These are phyloP conservation scores for Salix caprea DNA, from an alignment of 345 rosid species.

Conservation along the genomic window DNA sequence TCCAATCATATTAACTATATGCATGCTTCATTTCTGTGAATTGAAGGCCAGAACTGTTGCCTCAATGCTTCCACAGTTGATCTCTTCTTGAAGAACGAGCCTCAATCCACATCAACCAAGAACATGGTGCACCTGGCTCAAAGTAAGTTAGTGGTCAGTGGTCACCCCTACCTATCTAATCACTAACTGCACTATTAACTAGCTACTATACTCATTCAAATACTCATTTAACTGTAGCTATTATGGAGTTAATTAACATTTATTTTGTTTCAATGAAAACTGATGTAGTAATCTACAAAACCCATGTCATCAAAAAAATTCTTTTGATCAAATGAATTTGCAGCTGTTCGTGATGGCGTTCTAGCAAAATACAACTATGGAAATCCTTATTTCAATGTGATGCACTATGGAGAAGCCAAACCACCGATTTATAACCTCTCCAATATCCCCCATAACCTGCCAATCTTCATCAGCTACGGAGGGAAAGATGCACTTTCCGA, in stretches of 20 bases:
- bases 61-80: slow-evolving; percentile 64
- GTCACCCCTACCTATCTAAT: background rate
- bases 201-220: too few species aligned
- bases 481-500: slow-evolving; percentile 67
- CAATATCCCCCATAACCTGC: slow-evolving; percentile 61
- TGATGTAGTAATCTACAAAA: too few species aligned
- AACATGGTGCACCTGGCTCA: slow-evolving; percentile 86
- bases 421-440: slow-evolving; percentile 78
- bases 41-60: slow-evolving; percentile 76
- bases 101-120: slow-evolving; percentile 80
- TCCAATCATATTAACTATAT: background rate
- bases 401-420: slow-evolving; percentile 51
- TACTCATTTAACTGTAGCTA: too few species aligned
- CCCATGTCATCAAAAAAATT: too few species aligned
- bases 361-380: slow-evolving; percentile 76
- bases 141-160: slow-evolving; percentile 38
- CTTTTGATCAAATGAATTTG: background rate
- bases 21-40: background rate
- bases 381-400: slow-evolving; percentile 35
- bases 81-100: slow-evolving; percentile 52
- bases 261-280: too few species aligned
- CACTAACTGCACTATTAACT: too few species aligned
- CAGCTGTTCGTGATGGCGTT: slow-evolving; percentile 63
- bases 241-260: too few species aligned
- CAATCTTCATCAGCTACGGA: slow-evolving; percentile 73